Evolutionary conservation across 306 rosid species (phyloP).

Genomic region (Gillenia trifoliata): DNA sequence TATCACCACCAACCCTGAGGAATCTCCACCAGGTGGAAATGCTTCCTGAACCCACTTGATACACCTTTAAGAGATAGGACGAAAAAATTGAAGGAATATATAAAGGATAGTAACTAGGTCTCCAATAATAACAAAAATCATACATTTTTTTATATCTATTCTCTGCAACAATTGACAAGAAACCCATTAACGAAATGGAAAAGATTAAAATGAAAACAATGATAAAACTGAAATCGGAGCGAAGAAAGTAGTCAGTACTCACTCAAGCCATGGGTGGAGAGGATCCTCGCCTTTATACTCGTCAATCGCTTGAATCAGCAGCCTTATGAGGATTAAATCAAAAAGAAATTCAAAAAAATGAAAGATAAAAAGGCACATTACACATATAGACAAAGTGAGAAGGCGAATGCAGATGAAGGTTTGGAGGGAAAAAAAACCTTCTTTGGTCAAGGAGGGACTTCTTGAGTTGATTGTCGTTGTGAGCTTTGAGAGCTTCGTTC

Average conservation of each 20-base stretch:
- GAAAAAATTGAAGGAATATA: background rate
- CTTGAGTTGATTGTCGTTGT: slow-evolving; percentile 51
- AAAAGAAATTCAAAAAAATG: background rate
- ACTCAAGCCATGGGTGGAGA: slow-evolving; percentile 87
- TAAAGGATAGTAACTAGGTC: background rate
- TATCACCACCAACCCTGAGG: slow-evolving; percentile 77
- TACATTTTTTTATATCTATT: background rate
- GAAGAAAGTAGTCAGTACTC: slow-evolving; percentile 24
- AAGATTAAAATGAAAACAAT: background rate
- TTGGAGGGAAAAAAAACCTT: slow-evolving; percentile 32
- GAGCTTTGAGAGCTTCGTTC: slow-evolving; percentile 62
- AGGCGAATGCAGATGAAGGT: background rate
- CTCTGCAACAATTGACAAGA: background rate
- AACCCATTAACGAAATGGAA: background rate
- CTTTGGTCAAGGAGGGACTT: slow-evolving; percentile 51
- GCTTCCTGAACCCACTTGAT: slow-evolving; percentile 96
- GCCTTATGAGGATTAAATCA: slow-evolving; percentile 21
- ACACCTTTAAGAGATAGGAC: slow-evolving; percentile 44
- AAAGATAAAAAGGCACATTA: background rate
- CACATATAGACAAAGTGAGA: background rate
- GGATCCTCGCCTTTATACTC: slow-evolving; percentile 82
- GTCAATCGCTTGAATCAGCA: slow-evolving; percentile 63
- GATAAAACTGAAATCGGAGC: background rate
- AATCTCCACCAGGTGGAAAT: slow-evolving; percentile 89
- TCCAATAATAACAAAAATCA: background rate